Conservation (phyloP, 257 asterid species). For the Forsythia suspensa region DNA sequence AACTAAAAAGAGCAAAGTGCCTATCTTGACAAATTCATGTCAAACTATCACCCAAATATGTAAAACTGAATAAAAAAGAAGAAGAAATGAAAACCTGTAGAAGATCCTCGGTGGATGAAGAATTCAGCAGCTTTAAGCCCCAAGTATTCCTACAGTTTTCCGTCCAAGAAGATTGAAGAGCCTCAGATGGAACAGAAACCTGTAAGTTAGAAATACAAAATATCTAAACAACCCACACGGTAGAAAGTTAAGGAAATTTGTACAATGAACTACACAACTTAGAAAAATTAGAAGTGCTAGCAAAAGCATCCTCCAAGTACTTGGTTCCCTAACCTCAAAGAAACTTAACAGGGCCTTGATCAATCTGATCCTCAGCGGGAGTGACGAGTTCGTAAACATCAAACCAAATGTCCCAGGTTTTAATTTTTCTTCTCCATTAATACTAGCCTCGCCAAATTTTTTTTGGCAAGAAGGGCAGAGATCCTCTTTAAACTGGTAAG, state of each 20-base stretch:
- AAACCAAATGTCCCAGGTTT: conserved; percentile 29
- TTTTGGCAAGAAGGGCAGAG: conserved; percentile 54
- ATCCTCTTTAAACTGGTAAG: conserved; percentile 40
- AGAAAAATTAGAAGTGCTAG: neutral
- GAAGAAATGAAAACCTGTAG: conserved; percentile 55
- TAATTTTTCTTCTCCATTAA: conserved; percentile 26
- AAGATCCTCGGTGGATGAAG: conserved; percentile 63
- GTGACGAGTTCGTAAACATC: conserved; percentile 30
- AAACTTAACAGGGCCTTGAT: conserved; percentile 63
- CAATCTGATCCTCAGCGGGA: conserved; percentile 68
- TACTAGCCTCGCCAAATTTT: conserved; percentile 24
- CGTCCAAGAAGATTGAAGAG: conserved; percentile 81
- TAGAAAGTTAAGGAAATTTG: conserved; percentile 5
- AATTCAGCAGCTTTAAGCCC: conserved; percentile 68
- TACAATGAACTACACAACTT: neutral
- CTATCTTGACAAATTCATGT: neutral
- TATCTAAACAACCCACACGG: neutral
- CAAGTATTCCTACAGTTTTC: conserved; percentile 69
- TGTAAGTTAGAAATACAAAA: conserved; percentile 26
- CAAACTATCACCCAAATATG: neutral
- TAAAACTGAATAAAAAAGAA: neutral
- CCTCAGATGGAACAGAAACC: conserved; percentile 84
- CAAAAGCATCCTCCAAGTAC: neutral
- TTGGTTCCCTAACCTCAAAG: conserved; percentile 64
- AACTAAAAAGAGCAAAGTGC: neutral